These are phyloP conservation scores for Xylariaceae sp. DNA, from an alignment of 2,329 filamentous ascomycete species.

Conservation along the genomic window DNA sequence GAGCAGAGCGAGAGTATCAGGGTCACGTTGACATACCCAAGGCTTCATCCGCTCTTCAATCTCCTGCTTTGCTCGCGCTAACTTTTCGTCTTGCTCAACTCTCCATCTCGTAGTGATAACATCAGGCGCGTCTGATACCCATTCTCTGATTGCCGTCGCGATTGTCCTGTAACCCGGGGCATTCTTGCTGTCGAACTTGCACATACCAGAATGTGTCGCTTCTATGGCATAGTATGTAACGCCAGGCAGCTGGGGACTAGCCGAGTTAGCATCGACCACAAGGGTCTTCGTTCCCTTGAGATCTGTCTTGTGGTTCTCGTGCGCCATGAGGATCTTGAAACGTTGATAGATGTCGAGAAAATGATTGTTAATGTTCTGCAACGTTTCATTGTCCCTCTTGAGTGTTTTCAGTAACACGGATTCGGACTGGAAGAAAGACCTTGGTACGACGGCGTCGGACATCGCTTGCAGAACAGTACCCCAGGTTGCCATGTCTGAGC, in stretches of 20 bases:
- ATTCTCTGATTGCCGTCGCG: conserved; percentile 45
- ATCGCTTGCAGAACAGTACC: conserved; percentile 62
- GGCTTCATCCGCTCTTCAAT: conserved; percentile 42
- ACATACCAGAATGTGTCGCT: conserved; percentile 38
- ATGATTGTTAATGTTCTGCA: conserved; percentile 67
- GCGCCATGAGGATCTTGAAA: conserved; percentile 70
- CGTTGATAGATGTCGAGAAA: conserved; percentile 67
- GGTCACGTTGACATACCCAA: conserved; percentile 32
- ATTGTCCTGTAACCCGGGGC: conserved; percentile 60
- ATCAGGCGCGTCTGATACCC: conserved; percentile 49
- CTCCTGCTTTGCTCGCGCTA: conserved; percentile 40
- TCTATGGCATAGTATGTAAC: conserved; percentile 64
- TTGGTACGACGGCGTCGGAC: conserved; percentile 59
- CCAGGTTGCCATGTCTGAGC: conserved; percentile 64
- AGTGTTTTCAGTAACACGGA: conserved; percentile 63
- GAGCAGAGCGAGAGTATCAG: background rate
- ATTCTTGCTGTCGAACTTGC: conserved; percentile 46
- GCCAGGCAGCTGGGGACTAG: conserved; percentile 62
- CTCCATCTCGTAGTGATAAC: conserved; percentile 55
- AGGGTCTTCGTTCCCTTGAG: conserved; percentile 57
- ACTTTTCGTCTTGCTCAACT: conserved; percentile 51
- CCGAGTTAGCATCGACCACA: conserved; percentile 66
- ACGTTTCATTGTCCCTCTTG: conserved; percentile 67
- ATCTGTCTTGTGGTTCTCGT: conserved; percentile 68
- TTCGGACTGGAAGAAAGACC: conserved; percentile 61